Percentiles rank a stretch among this genome's conserved stretches.
Conservation (phyloP, 805 yeast species). For the Lipomyces chichibuensis region DNA sequence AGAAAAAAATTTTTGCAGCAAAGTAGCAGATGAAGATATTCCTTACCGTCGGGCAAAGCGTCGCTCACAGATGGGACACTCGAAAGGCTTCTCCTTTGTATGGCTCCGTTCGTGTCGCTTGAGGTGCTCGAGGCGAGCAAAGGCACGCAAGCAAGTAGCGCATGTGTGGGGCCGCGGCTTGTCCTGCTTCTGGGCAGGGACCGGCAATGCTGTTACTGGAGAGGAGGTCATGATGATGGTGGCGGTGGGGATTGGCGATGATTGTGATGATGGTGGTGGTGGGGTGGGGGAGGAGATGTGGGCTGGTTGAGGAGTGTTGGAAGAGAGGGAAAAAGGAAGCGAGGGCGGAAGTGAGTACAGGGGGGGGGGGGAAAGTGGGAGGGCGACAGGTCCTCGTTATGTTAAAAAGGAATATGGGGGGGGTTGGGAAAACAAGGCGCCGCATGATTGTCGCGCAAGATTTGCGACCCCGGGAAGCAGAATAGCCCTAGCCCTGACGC, state of each 20-base stretch:
- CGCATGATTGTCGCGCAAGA: not conserved
- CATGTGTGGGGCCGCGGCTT: constrained; percentile 95
- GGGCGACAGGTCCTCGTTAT: not conserved
- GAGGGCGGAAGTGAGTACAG: not conserved
- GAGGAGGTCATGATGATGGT: constrained; percentile 9
- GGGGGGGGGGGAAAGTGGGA: not conserved
- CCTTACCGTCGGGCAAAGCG: constrained; percentile 79
- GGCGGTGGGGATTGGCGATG: constrained; percentile 2
- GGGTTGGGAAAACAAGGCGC: constrained; percentile 1
- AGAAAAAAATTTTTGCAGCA: not conserved
- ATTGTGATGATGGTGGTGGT: not conserved
- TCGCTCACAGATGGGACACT: constrained; percentile 94
- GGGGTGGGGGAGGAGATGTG: not conserved
- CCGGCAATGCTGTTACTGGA: constrained; percentile 11
- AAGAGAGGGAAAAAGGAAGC: not conserved
- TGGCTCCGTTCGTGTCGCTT: constrained; percentile 93
- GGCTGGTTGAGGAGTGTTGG: constrained; percentile 1
- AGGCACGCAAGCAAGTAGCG: constrained; percentile 87
- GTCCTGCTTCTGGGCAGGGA: constrained; percentile 60
- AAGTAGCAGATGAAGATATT: constrained; percentile 51
- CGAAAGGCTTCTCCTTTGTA: constrained; percentile 94
- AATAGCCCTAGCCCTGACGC: not conserved
- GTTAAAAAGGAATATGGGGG: not conserved
- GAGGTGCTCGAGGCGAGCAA: constrained; percentile 92
- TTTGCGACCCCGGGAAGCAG: not conserved